phyloP scores from a whole-genome alignment of 2,329 filamentous ascomycete genomes.

The Cladosporium sphaerospermum region DNA sequence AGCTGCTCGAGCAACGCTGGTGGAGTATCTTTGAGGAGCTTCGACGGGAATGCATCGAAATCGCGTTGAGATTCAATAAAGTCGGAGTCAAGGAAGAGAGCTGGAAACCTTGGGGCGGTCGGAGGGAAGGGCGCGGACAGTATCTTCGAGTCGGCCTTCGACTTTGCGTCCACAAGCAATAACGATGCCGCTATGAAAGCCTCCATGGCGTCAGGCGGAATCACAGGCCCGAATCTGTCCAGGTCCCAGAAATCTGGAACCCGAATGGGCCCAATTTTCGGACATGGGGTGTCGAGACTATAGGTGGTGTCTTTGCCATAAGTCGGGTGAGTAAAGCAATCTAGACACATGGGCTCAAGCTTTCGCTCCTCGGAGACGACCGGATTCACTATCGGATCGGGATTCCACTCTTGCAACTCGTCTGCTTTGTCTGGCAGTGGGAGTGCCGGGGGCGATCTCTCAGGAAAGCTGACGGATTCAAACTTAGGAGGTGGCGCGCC shows the following conservation, averaged over 20 bases:
- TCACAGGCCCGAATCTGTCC: neutral
- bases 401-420: constrained; percentile 21
- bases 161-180: constrained; percentile 27
- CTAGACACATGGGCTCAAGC: constrained; percentile 15
- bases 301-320: neutral
- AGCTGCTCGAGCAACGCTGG: constrained; percentile 14
- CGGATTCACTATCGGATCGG: constrained; percentile 10
- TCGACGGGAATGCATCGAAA: constrained; percentile 12
- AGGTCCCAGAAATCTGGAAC: constrained; percentile 9
- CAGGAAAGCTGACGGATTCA: constrained; percentile 2
- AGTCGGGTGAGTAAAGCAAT: constrained; percentile 8
- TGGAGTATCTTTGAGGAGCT: constrained; percentile 11
- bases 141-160: constrained; percentile 18
- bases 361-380: constrained; percentile 8
- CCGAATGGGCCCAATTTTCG: neutral
- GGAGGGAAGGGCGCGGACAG: constrained; percentile 25
- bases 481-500: neutral
- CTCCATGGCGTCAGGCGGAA: constrained; percentile 22
- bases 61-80: constrained; percentile 21
- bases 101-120: constrained; percentile 26
- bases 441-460: constrained; percentile 3
- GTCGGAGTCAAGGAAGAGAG: constrained; percentile 29
- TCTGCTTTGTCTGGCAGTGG: constrained; percentile 9
- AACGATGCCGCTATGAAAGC: constrained; percentile 30
- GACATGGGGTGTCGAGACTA: neutral